phyloP scores from a whole-genome alignment of 768 basidiomycete species.

The Suillus bovinus region DNA sequence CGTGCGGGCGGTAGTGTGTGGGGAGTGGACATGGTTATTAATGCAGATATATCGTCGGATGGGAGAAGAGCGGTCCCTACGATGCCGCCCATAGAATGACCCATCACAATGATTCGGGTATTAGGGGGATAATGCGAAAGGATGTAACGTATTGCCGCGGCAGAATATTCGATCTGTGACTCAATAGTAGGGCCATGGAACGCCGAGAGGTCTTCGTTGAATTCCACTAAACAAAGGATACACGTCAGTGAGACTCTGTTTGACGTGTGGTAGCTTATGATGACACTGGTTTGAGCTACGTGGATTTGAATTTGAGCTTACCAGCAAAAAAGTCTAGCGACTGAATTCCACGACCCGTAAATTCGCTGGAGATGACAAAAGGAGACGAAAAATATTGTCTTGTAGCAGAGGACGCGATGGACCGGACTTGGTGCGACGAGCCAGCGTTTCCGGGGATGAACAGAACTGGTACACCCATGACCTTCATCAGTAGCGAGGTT shows the following conservation, averaged over 20 bases:
- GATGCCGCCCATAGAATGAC: slow-evolving; percentile 97
- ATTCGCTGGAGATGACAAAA: slow-evolving; percentile 51
- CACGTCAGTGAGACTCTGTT: background rate
- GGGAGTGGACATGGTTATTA: slow-evolving; percentile 97
- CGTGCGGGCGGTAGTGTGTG: slow-evolving; percentile 86
- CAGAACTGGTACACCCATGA: slow-evolving; percentile 76
- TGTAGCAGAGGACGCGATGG: slow-evolving; percentile 89
- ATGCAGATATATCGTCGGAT: slow-evolving; percentile 61
- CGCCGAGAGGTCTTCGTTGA: slow-evolving; percentile 96
- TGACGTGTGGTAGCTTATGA: background rate
- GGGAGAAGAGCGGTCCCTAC: slow-evolving; percentile 83
- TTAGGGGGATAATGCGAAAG: slow-evolving; percentile 69
- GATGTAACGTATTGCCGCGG: slow-evolving; percentile 72
- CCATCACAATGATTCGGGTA: slow-evolving; percentile 75
- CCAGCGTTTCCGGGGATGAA: slow-evolving; percentile 99
- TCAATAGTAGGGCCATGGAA: slow-evolving; percentile 89
- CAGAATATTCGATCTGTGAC: slow-evolving; percentile 76
- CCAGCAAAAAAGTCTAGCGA: slow-evolving; percentile 87
- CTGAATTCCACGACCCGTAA: slow-evolving; percentile 44
- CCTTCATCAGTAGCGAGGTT: slow-evolving; percentile 16
- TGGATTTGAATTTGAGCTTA: slow-evolving; percentile 33
- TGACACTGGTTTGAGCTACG: background rate
- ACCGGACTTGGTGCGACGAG: slow-evolving; percentile 89
- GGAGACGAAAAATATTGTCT: slow-evolving; percentile 77
- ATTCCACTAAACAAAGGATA: slow-evolving; percentile 63